Conservation (phyloP, 2,329 filamentous ascomycete genomes). For the Drechslerella stenobrocha region DNA sequence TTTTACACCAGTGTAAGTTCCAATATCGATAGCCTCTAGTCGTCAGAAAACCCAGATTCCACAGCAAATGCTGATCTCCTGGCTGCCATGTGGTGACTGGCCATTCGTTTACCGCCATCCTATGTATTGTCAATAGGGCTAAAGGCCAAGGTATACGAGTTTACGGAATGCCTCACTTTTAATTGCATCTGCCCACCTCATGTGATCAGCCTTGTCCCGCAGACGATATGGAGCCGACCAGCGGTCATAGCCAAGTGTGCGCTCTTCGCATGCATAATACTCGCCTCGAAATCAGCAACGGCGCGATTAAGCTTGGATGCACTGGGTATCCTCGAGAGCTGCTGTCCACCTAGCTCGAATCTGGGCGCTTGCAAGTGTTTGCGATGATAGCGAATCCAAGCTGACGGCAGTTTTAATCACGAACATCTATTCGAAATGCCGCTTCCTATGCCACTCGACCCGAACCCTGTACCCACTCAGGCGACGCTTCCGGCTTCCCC, state of each 20-base stretch:
- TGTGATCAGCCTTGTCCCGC: slow-evolving; percentile 29
- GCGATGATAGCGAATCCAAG: slow-evolving; percentile 4
- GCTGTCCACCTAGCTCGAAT: not conserved
- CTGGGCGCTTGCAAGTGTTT: not conserved
- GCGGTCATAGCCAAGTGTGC: slow-evolving; percentile 15
- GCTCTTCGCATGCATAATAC: not conserved
- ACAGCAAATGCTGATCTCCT: slow-evolving; percentile 15
- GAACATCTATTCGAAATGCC: slow-evolving; percentile 10
- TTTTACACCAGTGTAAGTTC: not conserved
- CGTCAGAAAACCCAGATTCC: slow-evolving; percentile 5
- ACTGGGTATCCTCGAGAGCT: not conserved
- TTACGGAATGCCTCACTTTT: slow-evolving; percentile 6
- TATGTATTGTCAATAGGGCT: slow-evolving; percentile 9
- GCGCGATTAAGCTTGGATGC: not conserved
- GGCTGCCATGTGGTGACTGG: slow-evolving; percentile 42
- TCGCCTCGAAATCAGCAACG: not conserved
- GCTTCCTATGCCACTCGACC: slow-evolving; percentile 6
- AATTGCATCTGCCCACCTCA: slow-evolving; percentile 21
- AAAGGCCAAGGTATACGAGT: slow-evolving; percentile 10
- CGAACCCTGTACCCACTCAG: slow-evolving; percentile 32
- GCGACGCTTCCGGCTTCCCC: slow-evolving; percentile 45
- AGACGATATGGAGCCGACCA: slow-evolving; percentile 17
- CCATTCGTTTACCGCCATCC: slow-evolving; percentile 36
- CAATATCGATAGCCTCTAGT: not conserved
- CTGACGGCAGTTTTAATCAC: slow-evolving; percentile 6